A percentile compares a stretch with the other conserved stretches of the same genome.
These are phyloP conservation scores for Umbelopsis ramanniana DNA, from an alignment of 192 early-diverging fungal genomes.

Conservation along the genomic window DNA sequence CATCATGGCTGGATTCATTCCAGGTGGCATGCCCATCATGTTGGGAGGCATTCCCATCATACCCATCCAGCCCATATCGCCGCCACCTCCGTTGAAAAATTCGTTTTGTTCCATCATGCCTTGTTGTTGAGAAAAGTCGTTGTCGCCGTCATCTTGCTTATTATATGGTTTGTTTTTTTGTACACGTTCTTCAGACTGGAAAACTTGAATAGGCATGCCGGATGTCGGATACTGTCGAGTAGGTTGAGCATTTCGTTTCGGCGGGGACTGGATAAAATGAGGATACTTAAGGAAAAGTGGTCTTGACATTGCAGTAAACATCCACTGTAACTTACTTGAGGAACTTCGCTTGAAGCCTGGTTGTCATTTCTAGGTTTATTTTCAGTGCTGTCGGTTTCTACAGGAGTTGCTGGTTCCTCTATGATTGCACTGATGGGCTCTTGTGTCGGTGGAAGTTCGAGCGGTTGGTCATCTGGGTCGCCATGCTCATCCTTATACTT, in stretches of 20 bases:
- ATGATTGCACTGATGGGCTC: background rate
- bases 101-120: constrained; percentile 14
- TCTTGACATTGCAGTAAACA: background rate
- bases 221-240: constrained; percentile 1
- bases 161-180: constrained; percentile 19
- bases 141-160: background rate
- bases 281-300: no score
- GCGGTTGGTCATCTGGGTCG: background rate
- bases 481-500: constrained; percentile 28
- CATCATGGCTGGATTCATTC: constrained; percentile 27
- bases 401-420: background rate
- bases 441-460: constrained; percentile 7
- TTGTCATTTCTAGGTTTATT: background rate
- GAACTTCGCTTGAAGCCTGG: background rate
- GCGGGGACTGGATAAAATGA: background rate
- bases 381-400: background rate
- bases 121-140: background rate
- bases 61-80: constrained; percentile 25
- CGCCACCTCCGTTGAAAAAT: constrained; percentile 23
- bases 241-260: background rate
- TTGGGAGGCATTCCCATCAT: constrained; percentile 29
- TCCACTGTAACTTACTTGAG: background rate
- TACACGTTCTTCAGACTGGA: constrained; percentile 30
- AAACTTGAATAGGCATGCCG: constrained; percentile 37
- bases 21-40: constrained; percentile 27